Evolutionary conservation across 495 filamentous ascomycete genomes (phyloP).

Genomic region (Amphirosellinia nigrospora): DNA sequence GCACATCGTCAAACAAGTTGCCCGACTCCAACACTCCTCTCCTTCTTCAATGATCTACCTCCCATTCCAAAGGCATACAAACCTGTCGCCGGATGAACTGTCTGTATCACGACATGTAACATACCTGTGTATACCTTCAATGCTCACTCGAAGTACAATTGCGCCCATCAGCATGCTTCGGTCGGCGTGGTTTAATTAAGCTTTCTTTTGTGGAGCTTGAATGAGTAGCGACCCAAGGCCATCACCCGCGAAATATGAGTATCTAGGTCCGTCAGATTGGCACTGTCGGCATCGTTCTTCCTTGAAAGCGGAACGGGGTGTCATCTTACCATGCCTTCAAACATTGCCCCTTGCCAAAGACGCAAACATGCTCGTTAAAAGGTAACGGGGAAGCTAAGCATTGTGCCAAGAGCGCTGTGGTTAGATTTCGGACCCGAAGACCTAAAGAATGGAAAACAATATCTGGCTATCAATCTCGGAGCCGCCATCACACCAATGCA

Average conservation of each 20-base stretch:
- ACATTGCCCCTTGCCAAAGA: background rate
- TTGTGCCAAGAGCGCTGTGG: constrained; percentile 21
- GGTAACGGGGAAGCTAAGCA: background rate
- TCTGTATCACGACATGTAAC: constrained; percentile 25
- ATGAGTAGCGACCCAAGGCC: constrained; percentile 18
- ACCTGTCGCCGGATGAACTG: constrained; percentile 19
- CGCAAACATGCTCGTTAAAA: constrained; percentile 7
- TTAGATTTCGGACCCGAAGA: constrained; percentile 23
- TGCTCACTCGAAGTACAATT: constrained; percentile 5
- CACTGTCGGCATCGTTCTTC: background rate
- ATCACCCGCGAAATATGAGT: constrained; percentile 21
- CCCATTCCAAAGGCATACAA: constrained; percentile 6
- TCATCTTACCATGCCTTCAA: constrained; percentile 2
- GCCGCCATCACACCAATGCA: constrained; percentile 19
- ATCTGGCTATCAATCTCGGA: constrained; percentile 21
- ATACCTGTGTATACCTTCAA: background rate
- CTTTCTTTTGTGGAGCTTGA: constrained; percentile 44
- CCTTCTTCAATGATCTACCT: background rate
- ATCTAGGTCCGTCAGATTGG: constrained; percentile 2
- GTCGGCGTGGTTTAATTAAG: constrained; percentile 33
- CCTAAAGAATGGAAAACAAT: background rate
- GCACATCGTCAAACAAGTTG: constrained; percentile 13
- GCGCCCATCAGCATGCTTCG: background rate
- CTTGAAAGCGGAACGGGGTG: constrained; percentile 10
- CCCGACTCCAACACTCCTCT: background rate